Percentiles rank a stretch among this genome's conserved stretches.
Evolutionary conservation across 768 basidiomycete genomes (phyloP).

Genomic region (Cystobasidium onofrii): DNA sequence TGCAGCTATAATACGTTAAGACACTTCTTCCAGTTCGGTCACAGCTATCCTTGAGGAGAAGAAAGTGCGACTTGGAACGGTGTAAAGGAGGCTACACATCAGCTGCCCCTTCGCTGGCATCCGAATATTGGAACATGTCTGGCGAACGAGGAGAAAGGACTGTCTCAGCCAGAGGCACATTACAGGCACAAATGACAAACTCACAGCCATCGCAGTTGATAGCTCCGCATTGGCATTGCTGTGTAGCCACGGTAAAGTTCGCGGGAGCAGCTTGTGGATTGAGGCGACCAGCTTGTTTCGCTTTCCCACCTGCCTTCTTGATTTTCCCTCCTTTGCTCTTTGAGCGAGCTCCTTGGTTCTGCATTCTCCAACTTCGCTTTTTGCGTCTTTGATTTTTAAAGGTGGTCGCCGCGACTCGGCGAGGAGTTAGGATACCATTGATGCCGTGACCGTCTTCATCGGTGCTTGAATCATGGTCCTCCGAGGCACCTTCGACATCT

Average conservation of each 20-base stretch:
- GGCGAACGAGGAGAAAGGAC: neutral
- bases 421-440: neutral
- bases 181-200: neutral
- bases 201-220: neutral
- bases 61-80: too few relatives aligned
- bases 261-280: neutral
- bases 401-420: neutral
- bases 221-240: neutral
- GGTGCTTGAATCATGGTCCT: neutral
- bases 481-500: neutral
- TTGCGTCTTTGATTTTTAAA: neutral
- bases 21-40: too few relatives aligned
- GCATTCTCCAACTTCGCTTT: neutral
- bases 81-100: neutral
- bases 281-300: neutral
- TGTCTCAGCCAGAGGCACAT: too few relatives aligned
- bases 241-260: neutral
- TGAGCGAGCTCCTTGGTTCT: neutral
- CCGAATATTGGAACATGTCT: neutral
- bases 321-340: neutral
- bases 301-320: neutral
- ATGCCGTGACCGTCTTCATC: neutral
- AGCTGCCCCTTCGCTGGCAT: neutral
- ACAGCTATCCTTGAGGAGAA: too few relatives aligned
- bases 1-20: too few relatives aligned